Evolutionary conservation across 345 rosid species (phyloP).

Genomic region (Gossypium longicalyx): DNA sequence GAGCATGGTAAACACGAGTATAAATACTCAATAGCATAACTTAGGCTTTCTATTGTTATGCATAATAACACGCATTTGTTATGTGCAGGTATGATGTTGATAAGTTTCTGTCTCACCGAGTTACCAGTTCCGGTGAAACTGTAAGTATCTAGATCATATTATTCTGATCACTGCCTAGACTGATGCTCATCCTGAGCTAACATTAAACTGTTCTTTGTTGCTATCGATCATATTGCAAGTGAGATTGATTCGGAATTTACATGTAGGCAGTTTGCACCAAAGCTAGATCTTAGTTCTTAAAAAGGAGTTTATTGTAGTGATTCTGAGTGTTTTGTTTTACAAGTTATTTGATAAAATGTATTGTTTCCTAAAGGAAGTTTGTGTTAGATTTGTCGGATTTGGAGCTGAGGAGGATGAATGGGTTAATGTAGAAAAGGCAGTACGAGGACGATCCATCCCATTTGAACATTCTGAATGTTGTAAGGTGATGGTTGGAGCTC

Average conservation of each 20-base stretch:
- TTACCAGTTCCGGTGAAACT: slow-evolving; percentile 45
- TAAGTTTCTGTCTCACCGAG: slow-evolving; percentile 43
- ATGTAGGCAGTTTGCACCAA: neutral
- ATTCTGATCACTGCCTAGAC: neutral
- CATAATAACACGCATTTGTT: neutral
- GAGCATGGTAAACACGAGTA: slow-evolving; percentile 46
- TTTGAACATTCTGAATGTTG: slow-evolving; percentile 54
- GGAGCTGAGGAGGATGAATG: slow-evolving; percentile 78
- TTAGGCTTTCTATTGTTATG: neutral
- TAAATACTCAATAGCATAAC: neutral
- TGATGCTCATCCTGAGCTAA: neutral
- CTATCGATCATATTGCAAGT: neutral
- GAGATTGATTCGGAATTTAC: neutral
- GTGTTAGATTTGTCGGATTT: slow-evolving; percentile 64
- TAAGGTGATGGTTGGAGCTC: slow-evolving; percentile 50
- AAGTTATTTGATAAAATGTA: slow-evolving; percentile 21
- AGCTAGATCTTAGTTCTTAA: neutral
- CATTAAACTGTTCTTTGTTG: neutral
- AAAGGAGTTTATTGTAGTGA: neutral
- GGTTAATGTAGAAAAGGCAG: slow-evolving; percentile 44
- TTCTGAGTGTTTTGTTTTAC: neutral
- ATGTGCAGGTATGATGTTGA: slow-evolving; percentile 66
- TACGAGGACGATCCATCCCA: slow-evolving; percentile 60
- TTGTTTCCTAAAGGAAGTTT: slow-evolving; percentile 57
- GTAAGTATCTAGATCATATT: slow-evolving; percentile 36